A percentile compares a stretch with the other conserved stretches of the same genome.
Evolutionary conservation across 2,329 filamentous ascomycete genomes (phyloP).

Genomic region (Pezicula carpinea): DNA sequence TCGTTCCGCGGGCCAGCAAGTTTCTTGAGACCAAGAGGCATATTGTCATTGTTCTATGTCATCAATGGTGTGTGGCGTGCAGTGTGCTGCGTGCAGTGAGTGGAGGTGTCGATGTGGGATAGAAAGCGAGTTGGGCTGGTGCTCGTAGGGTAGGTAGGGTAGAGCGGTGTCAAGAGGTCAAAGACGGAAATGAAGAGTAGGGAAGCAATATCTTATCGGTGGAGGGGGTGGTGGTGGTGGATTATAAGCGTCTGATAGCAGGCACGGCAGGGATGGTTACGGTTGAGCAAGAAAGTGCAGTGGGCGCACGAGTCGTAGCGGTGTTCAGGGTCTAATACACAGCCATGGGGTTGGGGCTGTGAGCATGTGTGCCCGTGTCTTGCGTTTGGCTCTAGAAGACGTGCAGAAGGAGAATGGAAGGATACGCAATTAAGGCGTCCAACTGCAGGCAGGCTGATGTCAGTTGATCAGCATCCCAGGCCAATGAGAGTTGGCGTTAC

Average conservation of each 20-base stretch:
- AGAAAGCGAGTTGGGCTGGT: neutral
- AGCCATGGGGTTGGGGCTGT: neutral
- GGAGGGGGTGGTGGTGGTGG: no score
- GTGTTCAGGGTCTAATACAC: no score
- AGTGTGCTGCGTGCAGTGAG: neutral
- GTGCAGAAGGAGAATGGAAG: slow-evolving; percentile 10
- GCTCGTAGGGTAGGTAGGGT: no score
- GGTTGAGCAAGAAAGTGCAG: neutral
- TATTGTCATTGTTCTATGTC: neutral
- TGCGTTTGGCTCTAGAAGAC: slow-evolving; percentile 7
- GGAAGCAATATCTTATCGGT: no score
- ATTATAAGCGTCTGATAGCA: slow-evolving; percentile 9
- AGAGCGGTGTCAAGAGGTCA: no score
- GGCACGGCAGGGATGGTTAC: neutral
- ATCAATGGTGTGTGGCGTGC: neutral
- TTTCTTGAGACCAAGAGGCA: slow-evolving; percentile 7
- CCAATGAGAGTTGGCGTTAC: no score
- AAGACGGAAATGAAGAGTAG: no score
- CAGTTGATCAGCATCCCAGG: no score
- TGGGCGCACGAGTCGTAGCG: no score
- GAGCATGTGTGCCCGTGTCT: no score
- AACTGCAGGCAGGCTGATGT: no score
- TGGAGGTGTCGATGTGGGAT: neutral
- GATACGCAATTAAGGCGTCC: no score
- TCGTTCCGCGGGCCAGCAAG: slow-evolving; percentile 8